Percentiles rank a stretch among this genome's conserved stretches.
phyloP scores from a whole-genome alignment of 495 filamentous ascomycete species.

The Penicillium diatomitis region DNA sequence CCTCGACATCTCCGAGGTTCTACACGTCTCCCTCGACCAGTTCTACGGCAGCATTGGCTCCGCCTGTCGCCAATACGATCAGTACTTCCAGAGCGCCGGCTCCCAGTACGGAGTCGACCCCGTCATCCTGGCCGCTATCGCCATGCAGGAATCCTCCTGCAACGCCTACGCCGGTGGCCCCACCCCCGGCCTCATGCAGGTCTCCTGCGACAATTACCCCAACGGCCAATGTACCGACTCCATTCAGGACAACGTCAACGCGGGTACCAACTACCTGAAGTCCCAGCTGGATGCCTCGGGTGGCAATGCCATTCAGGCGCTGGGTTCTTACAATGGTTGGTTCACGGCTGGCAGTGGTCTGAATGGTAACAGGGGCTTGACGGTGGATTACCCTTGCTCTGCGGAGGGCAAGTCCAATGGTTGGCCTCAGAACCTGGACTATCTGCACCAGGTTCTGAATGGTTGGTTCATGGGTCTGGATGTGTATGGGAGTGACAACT shows the following conservation, averaged over 20 bases:
- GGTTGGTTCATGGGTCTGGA: slow-evolving; percentile 23
- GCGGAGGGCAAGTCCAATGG: slow-evolving; percentile 20
- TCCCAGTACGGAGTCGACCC: slow-evolving; percentile 22
- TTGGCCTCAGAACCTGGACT: slow-evolving; percentile 23
- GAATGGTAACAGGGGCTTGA: slow-evolving; percentile 17
- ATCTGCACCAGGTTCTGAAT: slow-evolving; percentile 24
- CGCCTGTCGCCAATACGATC: slow-evolving; percentile 21
- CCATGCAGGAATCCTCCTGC: slow-evolving; percentile 31
- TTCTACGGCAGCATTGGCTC: slow-evolving; percentile 20
- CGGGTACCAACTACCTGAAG: slow-evolving; percentile 22
- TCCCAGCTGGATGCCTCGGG: slow-evolving; percentile 11
- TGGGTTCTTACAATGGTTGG: slow-evolving; percentile 28
- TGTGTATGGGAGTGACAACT: slow-evolving; percentile 18
- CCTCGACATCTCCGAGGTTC: slow-evolving; percentile 18
- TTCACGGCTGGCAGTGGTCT: slow-evolving; percentile 17
- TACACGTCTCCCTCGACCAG: slow-evolving; percentile 16
- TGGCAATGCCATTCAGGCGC: slow-evolving; percentile 22
- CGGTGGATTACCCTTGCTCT: slow-evolving; percentile 24
- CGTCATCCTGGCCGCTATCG: slow-evolving; percentile 24
- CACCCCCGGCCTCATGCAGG: slow-evolving; percentile 29
- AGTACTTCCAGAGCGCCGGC: slow-evolving; percentile 22
- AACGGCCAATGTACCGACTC: slow-evolving; percentile 22
- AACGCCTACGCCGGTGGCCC: slow-evolving; percentile 22
- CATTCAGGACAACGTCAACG: slow-evolving; percentile 26
- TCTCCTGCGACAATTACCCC: slow-evolving; percentile 27